Conservation (phyloP, 495 filamentous ascomycete species). For the Neurospora sp. region DNA sequence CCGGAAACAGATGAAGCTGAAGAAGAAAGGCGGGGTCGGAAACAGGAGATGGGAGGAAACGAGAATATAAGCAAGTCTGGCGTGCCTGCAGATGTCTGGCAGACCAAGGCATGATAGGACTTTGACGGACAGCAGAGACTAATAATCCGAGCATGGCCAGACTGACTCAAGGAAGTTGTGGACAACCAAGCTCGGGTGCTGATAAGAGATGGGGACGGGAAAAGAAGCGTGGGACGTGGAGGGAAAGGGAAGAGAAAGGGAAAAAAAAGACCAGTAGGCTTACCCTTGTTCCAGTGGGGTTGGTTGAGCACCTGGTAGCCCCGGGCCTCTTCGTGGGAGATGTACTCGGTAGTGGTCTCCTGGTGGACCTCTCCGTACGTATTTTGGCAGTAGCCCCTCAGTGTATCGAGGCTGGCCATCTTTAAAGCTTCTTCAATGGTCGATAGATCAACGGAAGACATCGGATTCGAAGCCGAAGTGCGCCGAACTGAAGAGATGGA, state of each 20-base stretch:
- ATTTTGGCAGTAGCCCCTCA: slow-evolving; percentile 43
- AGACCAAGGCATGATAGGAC: neutral
- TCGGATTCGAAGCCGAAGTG: slow-evolving; percentile 42
- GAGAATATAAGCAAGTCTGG: neutral
- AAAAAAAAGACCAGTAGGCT: slow-evolving; percentile 5
- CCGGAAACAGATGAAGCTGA: neutral
- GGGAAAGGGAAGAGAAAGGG: slow-evolving; percentile 1
- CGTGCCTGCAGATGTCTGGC: neutral
- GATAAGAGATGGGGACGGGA: neutral
- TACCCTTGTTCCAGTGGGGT: slow-evolving; percentile 51
- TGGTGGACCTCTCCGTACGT: slow-evolving; percentile 43
- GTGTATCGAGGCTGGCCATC: slow-evolving; percentile 41
- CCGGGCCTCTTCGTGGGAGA: slow-evolving; percentile 34
- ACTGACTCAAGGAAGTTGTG: neutral
- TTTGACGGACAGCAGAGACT: slow-evolving; percentile 1
- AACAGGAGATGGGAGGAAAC: neutral
- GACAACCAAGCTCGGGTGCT: neutral
- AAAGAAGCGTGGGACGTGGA: slow-evolving; percentile 5
- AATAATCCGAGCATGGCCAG: neutral
- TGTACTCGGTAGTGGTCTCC: slow-evolving; percentile 38
- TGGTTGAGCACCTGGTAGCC: slow-evolving; percentile 48
- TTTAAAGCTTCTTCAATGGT: slow-evolving; percentile 45
- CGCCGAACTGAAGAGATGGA: slow-evolving; percentile 39
- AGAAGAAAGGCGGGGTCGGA: neutral
- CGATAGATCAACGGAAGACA: slow-evolving; percentile 41